Percentiles rank a stretch among this genome's conserved stretches.
Conservation (phyloP, 805 yeast genomes). For the Groenewaldozyma salmanticensis region DNA sequence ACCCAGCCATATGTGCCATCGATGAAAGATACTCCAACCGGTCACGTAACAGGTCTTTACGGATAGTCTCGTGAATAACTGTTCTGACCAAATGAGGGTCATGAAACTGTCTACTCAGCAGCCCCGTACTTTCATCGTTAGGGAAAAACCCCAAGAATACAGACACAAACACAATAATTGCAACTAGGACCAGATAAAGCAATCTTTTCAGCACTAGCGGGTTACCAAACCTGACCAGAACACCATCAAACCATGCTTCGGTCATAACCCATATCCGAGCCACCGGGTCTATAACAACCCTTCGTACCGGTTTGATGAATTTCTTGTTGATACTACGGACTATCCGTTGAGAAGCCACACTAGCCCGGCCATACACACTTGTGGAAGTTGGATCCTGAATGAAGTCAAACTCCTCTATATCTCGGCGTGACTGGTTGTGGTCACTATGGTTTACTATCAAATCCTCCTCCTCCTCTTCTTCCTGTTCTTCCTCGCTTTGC, state of each 20-base stretch:
- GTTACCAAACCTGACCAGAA: slow-evolving; percentile 63
- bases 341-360: slow-evolving; percentile 13
- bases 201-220: slow-evolving; percentile 76
- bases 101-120: slow-evolving; percentile 37
- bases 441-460: slow-evolving; percentile 1
- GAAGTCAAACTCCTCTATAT: slow-evolving; percentile 36
- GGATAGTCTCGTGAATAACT: slow-evolving; percentile 43
- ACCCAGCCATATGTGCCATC: slow-evolving; percentile 83
- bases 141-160: slow-evolving; percentile 50
- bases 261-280: slow-evolving; percentile 29
- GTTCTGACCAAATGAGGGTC: slow-evolving; percentile 45
- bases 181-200: slow-evolving; percentile 56
- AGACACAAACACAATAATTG: slow-evolving; percentile 47
- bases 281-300: slow-evolving; percentile 38
- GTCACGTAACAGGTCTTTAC: slow-evolving; percentile 48
- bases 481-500: slow-evolving; percentile 4
- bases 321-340: slow-evolving; percentile 15
- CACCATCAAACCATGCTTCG: slow-evolving; percentile 42
- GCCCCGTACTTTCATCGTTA: slow-evolving; percentile 26
- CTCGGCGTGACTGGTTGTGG: slow-evolving; percentile 10
- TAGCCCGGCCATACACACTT: slow-evolving; percentile 13
- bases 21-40: slow-evolving; percentile 63
- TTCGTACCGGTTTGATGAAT: slow-evolving; percentile 33
- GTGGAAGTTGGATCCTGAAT: slow-evolving; percentile 28
- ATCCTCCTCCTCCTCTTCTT: slow-evolving; percentile 4